A percentile compares a stretch with the other conserved stretches of the same genome.
Conservation (phyloP, 352 stramenopile species). For the Discostella stelligera region DNA sequence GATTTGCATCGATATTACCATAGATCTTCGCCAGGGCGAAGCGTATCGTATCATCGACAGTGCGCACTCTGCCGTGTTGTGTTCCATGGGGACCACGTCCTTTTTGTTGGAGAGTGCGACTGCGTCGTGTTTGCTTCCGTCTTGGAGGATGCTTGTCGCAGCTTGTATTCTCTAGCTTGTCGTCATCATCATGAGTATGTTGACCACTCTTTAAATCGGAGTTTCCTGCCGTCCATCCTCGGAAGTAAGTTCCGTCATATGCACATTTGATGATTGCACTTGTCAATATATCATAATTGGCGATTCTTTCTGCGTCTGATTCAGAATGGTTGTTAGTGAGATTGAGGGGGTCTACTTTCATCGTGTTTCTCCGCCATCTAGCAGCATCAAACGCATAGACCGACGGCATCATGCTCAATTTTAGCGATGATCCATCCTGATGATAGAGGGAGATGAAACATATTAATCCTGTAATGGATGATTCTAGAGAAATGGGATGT, state of each 20-base stretch:
- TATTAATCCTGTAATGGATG: background rate
- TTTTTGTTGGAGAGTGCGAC: conserved; percentile 45
- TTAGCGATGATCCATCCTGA: background rate
- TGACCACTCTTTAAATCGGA: conserved; percentile 5
- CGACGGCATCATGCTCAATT: background rate
- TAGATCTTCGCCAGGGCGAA: conserved; percentile 68
- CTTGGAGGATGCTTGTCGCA: conserved; percentile 11
- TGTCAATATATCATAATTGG: conserved; percentile 10
- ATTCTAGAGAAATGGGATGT: background rate
- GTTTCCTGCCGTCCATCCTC: conserved; percentile 42
- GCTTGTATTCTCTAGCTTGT: conserved; percentile 14
- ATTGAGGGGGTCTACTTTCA: background rate
- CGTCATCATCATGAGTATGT: conserved; percentile 11
- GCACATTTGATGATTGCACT: conserved; percentile 49
- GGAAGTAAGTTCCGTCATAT: conserved; percentile 56
- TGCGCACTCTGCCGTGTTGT: conserved; percentile 23
- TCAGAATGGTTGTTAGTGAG: background rate
- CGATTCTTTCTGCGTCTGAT: background rate
- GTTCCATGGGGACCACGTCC: conserved; percentile 18
- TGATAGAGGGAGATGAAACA: background rate
- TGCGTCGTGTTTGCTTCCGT: conserved; percentile 41
- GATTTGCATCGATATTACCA: conserved; percentile 65
- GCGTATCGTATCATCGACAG: conserved; percentile 42
- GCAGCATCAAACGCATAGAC: background rate
- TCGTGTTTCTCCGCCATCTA: background rate